Conservation (phyloP, 306 rosid species). For the Spatholobus suberectus region DNA sequence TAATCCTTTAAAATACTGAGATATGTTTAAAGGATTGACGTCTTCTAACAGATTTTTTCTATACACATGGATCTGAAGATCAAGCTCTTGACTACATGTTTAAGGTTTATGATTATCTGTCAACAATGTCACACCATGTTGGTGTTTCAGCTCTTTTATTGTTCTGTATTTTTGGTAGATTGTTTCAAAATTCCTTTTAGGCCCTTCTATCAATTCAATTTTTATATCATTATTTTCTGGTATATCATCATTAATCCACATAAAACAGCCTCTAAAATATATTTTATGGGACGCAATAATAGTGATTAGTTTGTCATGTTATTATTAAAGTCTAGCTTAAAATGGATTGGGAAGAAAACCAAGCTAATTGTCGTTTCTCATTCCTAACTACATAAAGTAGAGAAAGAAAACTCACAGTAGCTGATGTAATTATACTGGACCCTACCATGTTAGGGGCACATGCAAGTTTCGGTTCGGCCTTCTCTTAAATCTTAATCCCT, state of each 20-base stretch:
- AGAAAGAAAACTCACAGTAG: constrained; percentile 21
- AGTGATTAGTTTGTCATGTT: neutral
- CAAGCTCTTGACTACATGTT: neutral
- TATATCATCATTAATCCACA: neutral
- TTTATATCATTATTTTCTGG: neutral
- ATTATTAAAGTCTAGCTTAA: constrained; percentile 22
- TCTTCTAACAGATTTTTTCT: too few species aligned
- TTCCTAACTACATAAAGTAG: constrained; percentile 17
- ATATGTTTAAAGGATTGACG: too few species aligned
- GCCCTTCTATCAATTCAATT: neutral
- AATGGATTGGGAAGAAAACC: constrained; percentile 28
- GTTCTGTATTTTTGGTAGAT: neutral
- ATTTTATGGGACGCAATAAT: neutral
- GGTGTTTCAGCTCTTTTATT: neutral
- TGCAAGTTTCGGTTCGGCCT: constrained; percentile 44
- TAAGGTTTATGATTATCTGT: neutral
- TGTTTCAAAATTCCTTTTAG: neutral
- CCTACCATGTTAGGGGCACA: constrained; percentile 57
- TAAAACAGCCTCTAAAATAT: neutral
- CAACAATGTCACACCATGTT: neutral
- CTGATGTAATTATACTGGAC: constrained; percentile 35
- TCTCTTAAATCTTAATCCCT: constrained; percentile 42
- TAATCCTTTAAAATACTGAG: too few species aligned
- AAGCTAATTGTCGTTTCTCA: constrained; percentile 7
- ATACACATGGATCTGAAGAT: too few species aligned